Base-by-base conservation (phyloP, 2,329 filamentous ascomycete species). In the Phyllosticta citriasiana region DNA sequence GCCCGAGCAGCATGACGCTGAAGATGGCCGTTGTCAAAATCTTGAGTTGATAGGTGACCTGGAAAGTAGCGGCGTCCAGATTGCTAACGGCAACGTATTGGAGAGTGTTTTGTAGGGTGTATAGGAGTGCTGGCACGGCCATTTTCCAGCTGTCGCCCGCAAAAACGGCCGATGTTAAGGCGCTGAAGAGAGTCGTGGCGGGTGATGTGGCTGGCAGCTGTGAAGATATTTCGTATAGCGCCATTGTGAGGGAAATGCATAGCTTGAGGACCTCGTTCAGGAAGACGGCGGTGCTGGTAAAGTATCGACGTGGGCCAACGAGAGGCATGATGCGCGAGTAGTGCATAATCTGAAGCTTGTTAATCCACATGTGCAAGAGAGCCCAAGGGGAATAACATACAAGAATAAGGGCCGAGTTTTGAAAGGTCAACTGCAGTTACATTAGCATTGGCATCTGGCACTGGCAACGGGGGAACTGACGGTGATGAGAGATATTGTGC, bases 321-420 rank as follows among this genome's bases (percentile, higher is more conserved):
- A 86, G 82, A n/a, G 91, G 88, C 92, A 97, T 97, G 63, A 95
- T 86, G 66, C 92, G 85, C 30, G 92, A 96, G 75, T 97, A 96
- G 77, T 97, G 93, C 82, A 96, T 88, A 61, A 97, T 82, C 89
- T 93, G 70, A 24, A 66, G 63, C 59, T 53, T 50, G 40, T 33
- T 35, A 33, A 47, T 33, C 30, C 3, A 54, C 6, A 51, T 14
- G 30, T 19, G 24, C 14, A 57, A 30, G 12, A 24, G 59, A 30
- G 25, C 19, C 19, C 19, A 58, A 24, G 55, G 27, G 53, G 26
- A 59, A 30, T n/a, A 59, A 64, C 76, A 66, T 78, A 88, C 85
- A 66, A 93, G 77, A 63, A 91, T 91, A 63, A 92, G 79, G 26
- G 85, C 87, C 7, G 88, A 91, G 72, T 92, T 92, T 77, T 92